Evolutionary conservation across 768 basidiomycete genomes (phyloP).

Genomic region (Trametes cubensis): DNA sequence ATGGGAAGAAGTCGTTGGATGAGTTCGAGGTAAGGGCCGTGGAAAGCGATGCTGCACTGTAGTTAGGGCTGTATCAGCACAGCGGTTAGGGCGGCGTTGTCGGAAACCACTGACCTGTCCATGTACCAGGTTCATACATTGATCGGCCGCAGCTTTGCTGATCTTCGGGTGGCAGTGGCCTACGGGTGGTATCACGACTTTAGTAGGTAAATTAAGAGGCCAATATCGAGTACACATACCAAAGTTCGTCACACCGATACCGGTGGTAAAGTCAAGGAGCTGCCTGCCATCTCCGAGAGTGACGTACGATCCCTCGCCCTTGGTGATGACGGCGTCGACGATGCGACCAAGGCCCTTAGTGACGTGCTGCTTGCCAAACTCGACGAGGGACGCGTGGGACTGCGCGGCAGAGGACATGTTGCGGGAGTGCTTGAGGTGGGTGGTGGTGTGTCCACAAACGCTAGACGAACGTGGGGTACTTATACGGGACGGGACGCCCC

Average conservation of each 20-base stretch:
- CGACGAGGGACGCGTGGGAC: conserved; percentile 28
- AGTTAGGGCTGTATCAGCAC: not conserved
- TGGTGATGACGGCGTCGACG: conserved; percentile 60
- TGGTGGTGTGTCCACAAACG: not conserved
- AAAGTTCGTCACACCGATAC: conserved; percentile 85
- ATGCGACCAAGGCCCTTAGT: conserved; percentile 46
- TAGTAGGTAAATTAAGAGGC: too few species aligned
- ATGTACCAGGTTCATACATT: conserved; percentile 80
- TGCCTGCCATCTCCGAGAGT: conserved; percentile 70
- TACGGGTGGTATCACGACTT: conserved; percentile 30
- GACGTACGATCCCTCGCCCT: conserved; percentile 75
- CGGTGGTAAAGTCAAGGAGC: conserved; percentile 84
- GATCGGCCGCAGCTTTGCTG: conserved; percentile 86
- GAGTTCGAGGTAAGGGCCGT: conserved; percentile 83
- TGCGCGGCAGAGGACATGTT: conserved; percentile 22
- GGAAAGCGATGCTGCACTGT: conserved; percentile 88
- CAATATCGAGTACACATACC: conserved; percentile 43
- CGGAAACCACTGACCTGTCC: conserved; percentile 55
- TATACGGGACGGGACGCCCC: conserved; percentile 11
- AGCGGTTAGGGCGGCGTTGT: too few species aligned
- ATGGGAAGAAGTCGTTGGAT: conserved; percentile 82
- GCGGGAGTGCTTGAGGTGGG: conserved; percentile 6
- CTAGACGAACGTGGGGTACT: not conserved
- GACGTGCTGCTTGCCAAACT: conserved; percentile 49
- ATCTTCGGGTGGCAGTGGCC: conserved; percentile 89